These are phyloP conservation scores for Zymoseptoria brevis DNA, from an alignment of 2,329 filamentous ascomycete genomes.

Conservation along the genomic window DNA sequence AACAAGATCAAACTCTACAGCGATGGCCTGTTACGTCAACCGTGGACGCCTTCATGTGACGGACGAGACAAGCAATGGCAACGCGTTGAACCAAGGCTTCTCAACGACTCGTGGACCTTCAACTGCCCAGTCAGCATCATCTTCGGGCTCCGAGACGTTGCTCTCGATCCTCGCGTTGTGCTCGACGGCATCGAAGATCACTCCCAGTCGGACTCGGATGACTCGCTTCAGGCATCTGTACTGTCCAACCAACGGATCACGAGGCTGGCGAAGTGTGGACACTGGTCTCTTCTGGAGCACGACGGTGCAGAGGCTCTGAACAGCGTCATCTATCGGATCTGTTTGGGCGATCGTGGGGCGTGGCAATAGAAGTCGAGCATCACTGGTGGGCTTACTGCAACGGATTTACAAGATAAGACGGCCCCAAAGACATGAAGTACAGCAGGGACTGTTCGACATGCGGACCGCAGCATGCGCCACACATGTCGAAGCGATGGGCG, in stretches of 20 bases:
- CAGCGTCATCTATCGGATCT: not conserved
- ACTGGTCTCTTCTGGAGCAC: slow-evolving; percentile 47
- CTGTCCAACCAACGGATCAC: slow-evolving; percentile 35
- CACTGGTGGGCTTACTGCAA: not conserved
- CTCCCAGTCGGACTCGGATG: slow-evolving; percentile 23
- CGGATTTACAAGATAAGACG: too few species aligned
- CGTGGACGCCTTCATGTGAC: slow-evolving; percentile 45
- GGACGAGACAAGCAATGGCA: slow-evolving; percentile 27
- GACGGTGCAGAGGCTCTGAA: slow-evolving; percentile 12
- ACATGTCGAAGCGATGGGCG: not conserved
- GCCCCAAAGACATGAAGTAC: too few species aligned
- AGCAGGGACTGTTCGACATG: too few species aligned
- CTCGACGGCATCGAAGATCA: slow-evolving; percentile 48
- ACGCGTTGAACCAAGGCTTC: not conserved
- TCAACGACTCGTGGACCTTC: slow-evolving; percentile 25
- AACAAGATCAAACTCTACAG: slow-evolving; percentile 49
- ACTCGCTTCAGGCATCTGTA: not conserved
- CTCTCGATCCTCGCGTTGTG: slow-evolving; percentile 42
- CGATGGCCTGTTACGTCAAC: slow-evolving; percentile 37
- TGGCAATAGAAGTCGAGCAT: not conserved
- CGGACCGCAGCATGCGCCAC: not conserved
- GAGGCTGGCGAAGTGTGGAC: slow-evolving; percentile 42
- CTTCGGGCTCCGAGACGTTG: slow-evolving; percentile 46
- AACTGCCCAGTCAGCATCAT: slow-evolving; percentile 47
- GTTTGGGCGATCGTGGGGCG: not conserved